A percentile compares a stretch with the other conserved stretches of the same genome.
Conservation (phyloP, 495 filamentous ascomycete species). For the Articulospora tetracladia region DNA sequence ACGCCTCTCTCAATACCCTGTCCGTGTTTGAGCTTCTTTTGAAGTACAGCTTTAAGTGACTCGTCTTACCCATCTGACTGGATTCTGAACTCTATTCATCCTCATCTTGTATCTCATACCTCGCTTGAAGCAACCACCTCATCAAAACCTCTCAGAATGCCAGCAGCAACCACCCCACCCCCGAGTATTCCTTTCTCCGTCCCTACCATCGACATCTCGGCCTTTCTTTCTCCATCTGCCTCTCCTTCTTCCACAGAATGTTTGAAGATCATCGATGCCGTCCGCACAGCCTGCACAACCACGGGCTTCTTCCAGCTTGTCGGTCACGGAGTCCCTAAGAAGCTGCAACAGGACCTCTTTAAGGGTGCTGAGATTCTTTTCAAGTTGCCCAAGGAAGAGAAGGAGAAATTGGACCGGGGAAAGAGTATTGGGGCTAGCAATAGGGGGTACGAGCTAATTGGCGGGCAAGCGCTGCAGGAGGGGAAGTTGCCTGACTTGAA, state of each 20-base stretch:
- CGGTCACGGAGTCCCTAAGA: slow-evolving; percentile 35
- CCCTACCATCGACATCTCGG: slow-evolving; percentile 16
- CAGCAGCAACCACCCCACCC: neutral
- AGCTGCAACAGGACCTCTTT: slow-evolving; percentile 35
- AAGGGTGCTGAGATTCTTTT: slow-evolving; percentile 42
- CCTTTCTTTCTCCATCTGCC: slow-evolving; percentile 16
- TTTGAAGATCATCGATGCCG: neutral
- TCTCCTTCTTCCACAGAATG: slow-evolving; percentile 21
- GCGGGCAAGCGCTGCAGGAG: slow-evolving; percentile 39
- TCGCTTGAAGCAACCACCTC: neutral
- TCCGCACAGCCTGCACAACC: slow-evolving; percentile 44
- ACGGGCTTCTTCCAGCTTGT: slow-evolving; percentile 57
- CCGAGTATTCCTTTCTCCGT: slow-evolving; percentile 25
- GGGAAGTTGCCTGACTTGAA: slow-evolving; percentile 41
- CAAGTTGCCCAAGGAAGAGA: slow-evolving; percentile 41
- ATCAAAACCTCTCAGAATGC: slow-evolving; percentile 1
- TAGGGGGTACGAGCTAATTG: slow-evolving; percentile 44
- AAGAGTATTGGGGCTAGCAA: slow-evolving; percentile 33
- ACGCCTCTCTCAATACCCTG: neutral
- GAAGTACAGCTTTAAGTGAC: neutral
- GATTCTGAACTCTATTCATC: neutral
- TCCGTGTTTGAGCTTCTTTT: neutral
- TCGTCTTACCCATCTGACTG: neutral
- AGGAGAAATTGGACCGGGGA: slow-evolving; percentile 40
- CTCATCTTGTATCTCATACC: neutral